Base-by-base conservation (phyloP, 2,329 filamentous ascomycete genomes). In the Zasmidium citrigriseum region DNA sequence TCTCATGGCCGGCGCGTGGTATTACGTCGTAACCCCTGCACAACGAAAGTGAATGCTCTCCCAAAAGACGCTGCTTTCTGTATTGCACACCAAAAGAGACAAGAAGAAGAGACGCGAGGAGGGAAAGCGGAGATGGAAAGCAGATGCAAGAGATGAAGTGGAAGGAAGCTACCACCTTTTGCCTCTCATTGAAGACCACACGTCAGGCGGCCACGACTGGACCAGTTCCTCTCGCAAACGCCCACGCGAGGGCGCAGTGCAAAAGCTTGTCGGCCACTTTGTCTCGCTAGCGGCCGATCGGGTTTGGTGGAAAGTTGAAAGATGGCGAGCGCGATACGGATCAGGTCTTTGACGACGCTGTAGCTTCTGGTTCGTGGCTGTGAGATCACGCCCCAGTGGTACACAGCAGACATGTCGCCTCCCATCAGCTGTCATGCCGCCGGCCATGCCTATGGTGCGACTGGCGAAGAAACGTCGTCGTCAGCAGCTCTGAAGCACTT, bases 1-100 rank as follows among this genome's bases (percentile, higher is more conserved):
- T 21, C 59, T 55, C 63, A 65, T 62, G 34, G 46, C 22, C 25
- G 46, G 34, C 34, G 34, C 34, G 34, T 41, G 34, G 34, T 29
- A 14, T 41, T 10, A 41, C 34, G 29, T 47, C 22, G 41, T 46
- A 47, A 45, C 24, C 53, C 38, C 18, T 44, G 16, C 10, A n/a
- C n/a, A 16, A 22, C 53, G 34, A 12, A 52, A 44, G 29, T 12
- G 24, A 21, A 45, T 52, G 29, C 38, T 20, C 14, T 44, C n/a
- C 34, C 34, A 41, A n/a, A n/a, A 41, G 34, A 38, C 25, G 48
- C 18, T 51, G 25, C 48, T 18, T 9, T 49, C 25, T 11, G 5
- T 22, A 49, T 25, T 16, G n/a, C 25, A 49, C n/a, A 49, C 22
- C 21, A 49, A 25, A 16, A 18, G n/a, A 49, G 14, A 2, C 5